Conservation (phyloP, 2,329 filamentous ascomycete genomes). For the Leptographium wingfieldii region DNA sequence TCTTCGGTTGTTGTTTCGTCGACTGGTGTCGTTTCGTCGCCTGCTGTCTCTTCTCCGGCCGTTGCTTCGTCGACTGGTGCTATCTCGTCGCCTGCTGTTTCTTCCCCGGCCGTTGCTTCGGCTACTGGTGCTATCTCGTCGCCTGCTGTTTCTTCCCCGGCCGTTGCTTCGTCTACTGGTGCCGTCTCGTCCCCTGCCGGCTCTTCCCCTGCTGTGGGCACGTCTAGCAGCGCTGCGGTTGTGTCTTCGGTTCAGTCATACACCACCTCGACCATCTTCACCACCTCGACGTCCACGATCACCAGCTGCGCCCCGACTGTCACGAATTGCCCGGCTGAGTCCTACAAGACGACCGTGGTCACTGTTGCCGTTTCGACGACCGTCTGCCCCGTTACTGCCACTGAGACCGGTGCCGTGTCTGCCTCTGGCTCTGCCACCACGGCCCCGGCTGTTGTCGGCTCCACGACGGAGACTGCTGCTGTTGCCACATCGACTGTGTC, state of each 20-base stretch:
- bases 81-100: too few relatives aligned
- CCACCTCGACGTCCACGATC: constrained; percentile 35
- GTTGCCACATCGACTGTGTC: constrained; percentile 18
- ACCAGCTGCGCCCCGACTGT: constrained; percentile 33
- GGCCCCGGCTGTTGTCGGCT: constrained; percentile 13
- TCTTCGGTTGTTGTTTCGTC: neutral
- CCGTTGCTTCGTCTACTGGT: too few relatives aligned
- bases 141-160: neutral
- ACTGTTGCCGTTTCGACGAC: constrained; percentile 47
- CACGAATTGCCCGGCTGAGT: constrained; percentile 37
- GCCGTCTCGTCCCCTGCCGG: neutral
- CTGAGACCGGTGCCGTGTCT: constrained; percentile 22
- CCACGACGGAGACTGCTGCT: constrained; percentile 31
- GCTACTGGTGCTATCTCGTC: neutral
- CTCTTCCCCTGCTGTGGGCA: neutral
- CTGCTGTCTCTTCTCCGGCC: neutral
- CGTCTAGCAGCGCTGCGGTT: neutral
- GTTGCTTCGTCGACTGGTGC: too few relatives aligned
- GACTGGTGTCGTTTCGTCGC: neutral
- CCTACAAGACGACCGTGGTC: constrained; percentile 32
- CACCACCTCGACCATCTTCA: constrained; percentile 27
- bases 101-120: too few relatives aligned
- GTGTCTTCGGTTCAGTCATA: constrained; percentile 1
- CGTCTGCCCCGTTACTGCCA: constrained; percentile 48
- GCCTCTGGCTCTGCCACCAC: constrained; percentile 10